Conservation (phyloP, 1,284 basidiomycete species). For the Cryptococcus neoformans region DNA sequence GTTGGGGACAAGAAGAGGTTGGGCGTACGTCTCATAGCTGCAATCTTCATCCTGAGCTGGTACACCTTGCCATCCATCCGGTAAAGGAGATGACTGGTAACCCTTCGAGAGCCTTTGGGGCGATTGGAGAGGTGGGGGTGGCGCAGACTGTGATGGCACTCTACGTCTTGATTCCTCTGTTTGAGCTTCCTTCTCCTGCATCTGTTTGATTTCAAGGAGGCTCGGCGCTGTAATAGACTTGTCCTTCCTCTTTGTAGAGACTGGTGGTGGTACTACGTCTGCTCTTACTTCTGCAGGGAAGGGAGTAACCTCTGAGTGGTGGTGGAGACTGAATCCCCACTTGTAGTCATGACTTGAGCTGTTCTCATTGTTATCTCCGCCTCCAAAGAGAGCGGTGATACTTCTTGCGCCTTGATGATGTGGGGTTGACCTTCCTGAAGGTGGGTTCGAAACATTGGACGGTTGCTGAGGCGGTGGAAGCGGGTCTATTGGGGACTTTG, state of each 20-base stretch:
- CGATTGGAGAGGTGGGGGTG: not conserved
- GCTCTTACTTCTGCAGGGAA: not conserved
- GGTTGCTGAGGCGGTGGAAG: conserved; percentile 9
- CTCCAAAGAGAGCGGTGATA: conserved; percentile 1
- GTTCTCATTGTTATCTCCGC: conserved; percentile 1
- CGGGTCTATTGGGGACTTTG: conserved; percentile 15
- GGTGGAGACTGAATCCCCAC: not conserved
- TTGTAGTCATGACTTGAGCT: not conserved
- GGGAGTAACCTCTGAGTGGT: not conserved
- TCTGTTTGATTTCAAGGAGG: conserved; percentile 23
- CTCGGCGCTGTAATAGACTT: conserved; percentile 13
- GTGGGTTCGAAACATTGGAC: not conserved
- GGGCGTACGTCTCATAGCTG: not conserved
- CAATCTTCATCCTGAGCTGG: conserved; percentile 2
- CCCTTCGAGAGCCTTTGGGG: conserved; percentile 4
- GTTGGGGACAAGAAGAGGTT: conserved; percentile 10
- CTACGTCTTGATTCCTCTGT: conserved; percentile 1
- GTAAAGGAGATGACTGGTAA: conserved; percentile 11
- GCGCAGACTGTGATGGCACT: conserved; percentile 5
- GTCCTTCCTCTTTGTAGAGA: conserved; percentile 3
- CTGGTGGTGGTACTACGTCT: not conserved
- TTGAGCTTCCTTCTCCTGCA: conserved; percentile 15
- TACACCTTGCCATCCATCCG: conserved; percentile 17
- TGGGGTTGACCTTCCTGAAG: conserved; percentile 9
- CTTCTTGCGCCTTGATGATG: not conserved